Conservation (phyloP, 2,329 filamentous ascomycete species). For the Pezicula carpinea region DNA sequence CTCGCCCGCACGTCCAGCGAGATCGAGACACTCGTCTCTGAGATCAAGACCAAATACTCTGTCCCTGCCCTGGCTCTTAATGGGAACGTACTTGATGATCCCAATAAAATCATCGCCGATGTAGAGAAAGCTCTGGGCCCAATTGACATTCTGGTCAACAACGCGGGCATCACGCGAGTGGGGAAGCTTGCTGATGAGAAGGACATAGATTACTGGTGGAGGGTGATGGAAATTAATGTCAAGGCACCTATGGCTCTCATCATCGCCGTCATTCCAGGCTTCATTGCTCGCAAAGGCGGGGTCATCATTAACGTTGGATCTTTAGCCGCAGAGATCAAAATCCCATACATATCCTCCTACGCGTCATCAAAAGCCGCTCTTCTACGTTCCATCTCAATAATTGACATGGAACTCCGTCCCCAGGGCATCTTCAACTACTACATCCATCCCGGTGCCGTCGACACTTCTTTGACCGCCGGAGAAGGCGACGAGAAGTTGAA, state of each 20-base stretch:
- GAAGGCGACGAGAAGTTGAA: neutral
- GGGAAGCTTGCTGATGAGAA: slow-evolving; percentile 7
- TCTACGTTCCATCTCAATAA: slow-evolving; percentile 3
- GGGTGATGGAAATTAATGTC: neutral
- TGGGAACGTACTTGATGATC: slow-evolving; percentile 1
- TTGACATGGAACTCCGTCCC: slow-evolving; percentile 6
- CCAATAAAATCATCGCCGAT: neutral
- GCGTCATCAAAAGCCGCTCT: slow-evolving; percentile 7
- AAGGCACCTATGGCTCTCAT: slow-evolving; percentile 5
- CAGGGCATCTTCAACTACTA: slow-evolving; percentile 6
- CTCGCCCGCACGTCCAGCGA: slow-evolving; percentile 13
- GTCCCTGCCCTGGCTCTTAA: neutral
- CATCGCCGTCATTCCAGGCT: slow-evolving; percentile 10
- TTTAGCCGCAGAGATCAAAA: neutral
- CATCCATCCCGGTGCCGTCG: slow-evolving; percentile 9
- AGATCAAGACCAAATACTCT: slow-evolving; percentile 15
- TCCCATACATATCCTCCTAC: slow-evolving; percentile 6
- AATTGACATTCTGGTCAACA: slow-evolving; percentile 17
- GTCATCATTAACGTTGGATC: slow-evolving; percentile 7
- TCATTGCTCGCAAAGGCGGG: slow-evolving; percentile 5
- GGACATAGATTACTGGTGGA: slow-evolving; percentile 9
- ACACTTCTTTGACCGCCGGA: neutral
- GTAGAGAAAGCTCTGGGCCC: slow-evolving; percentile 1
- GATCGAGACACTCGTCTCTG: slow-evolving; percentile 11
- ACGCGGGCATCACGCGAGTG: slow-evolving; percentile 7